phyloP scores from a whole-genome alignment of 208 protist species.

The Crithidia thermophila region DNA sequence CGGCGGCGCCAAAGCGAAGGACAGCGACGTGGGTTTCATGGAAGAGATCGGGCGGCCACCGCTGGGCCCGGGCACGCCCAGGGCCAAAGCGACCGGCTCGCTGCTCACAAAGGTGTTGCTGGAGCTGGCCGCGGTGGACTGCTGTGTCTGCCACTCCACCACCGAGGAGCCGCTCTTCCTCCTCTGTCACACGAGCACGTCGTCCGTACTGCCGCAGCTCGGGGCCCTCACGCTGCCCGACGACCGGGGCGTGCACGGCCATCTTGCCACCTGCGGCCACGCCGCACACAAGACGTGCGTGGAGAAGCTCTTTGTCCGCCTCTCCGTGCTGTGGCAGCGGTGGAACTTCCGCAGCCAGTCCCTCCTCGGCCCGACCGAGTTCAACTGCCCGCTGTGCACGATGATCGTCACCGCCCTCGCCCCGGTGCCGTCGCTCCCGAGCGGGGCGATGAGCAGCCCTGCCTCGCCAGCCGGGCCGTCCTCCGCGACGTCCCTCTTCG shows the following conservation, averaged over 20 bases:
- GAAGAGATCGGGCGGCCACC: background rate
- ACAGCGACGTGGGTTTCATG: background rate
- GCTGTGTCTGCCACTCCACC: constrained; percentile 61
- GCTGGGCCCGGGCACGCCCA: background rate
- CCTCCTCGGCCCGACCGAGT: constrained; percentile 50
- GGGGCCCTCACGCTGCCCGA: constrained; percentile 26
- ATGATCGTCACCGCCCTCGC: constrained; percentile 66
- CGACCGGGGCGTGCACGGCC: constrained; percentile 38
- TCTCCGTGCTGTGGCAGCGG: constrained; percentile 41
- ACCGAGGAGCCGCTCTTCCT: constrained; percentile 59
- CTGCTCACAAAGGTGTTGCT: constrained; percentile 52
- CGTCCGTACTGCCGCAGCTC: constrained; percentile 42
- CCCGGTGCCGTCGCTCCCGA: constrained; percentile 51
- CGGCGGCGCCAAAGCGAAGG: background rate
- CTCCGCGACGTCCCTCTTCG: constrained; percentile 30
- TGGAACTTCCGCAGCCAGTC: constrained; percentile 41
- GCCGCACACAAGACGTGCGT: constrained; percentile 68
- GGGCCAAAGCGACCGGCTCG: constrained; percentile 7
- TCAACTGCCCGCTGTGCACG: constrained; percentile 72
- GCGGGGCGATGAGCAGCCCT: background rate
- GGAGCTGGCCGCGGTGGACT: constrained; percentile 57
- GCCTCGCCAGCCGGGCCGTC: background rate
- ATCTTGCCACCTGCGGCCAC: constrained; percentile 71
- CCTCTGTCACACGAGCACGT: constrained; percentile 59
- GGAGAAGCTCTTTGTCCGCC: constrained; percentile 50